Conservation (phyloP, 768 basidiomycete genomes). For the Pleurotus pulmonarius region DNA sequence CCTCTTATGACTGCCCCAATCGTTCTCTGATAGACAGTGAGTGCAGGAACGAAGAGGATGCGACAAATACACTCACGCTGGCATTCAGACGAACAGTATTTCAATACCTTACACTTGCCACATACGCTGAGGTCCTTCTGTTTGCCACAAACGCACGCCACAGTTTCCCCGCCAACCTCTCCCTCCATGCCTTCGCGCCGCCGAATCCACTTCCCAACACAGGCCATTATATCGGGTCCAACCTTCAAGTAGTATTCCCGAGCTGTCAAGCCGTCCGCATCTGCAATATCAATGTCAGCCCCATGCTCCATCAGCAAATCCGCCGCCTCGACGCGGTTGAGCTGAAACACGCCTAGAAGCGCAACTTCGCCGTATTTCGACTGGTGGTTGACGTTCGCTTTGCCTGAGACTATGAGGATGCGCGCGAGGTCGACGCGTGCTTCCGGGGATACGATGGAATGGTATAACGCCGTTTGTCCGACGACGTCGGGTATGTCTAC, state of each 20-base stretch:
- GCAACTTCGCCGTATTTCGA: constrained; percentile 47
- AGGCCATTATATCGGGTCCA: constrained; percentile 42
- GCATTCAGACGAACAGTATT: constrained; percentile 54
- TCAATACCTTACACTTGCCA: constrained; percentile 35
- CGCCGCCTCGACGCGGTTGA: constrained; percentile 24
- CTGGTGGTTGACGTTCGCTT: constrained; percentile 44
- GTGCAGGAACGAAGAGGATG: too few relatives aligned
- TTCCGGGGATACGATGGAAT: constrained; percentile 12
- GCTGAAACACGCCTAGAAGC: constrained; percentile 28
- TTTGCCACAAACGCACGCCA: constrained; percentile 36
- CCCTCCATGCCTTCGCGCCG: constrained; percentile 39
- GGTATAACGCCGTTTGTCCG: constrained; percentile 48
- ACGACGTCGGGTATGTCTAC: constrained; percentile 39
- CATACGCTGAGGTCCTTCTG: constrained; percentile 36
- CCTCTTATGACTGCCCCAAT: constrained; percentile 46
- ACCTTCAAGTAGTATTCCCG: constrained; percentile 19
- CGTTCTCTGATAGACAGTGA: too few relatives aligned
- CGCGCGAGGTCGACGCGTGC: constrained; percentile 19
- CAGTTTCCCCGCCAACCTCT: constrained; percentile 31
- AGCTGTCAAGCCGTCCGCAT: constrained; percentile 34
- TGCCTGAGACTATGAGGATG: constrained; percentile 27
- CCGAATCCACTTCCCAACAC: constrained; percentile 41
- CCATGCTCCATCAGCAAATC: constrained; percentile 47
- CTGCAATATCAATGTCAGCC: constrained; percentile 39
- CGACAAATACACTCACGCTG: constrained; percentile 36